phyloP scores from a whole-genome alignment of 345 rosid species.

The Pelargonium nanum region DNA sequence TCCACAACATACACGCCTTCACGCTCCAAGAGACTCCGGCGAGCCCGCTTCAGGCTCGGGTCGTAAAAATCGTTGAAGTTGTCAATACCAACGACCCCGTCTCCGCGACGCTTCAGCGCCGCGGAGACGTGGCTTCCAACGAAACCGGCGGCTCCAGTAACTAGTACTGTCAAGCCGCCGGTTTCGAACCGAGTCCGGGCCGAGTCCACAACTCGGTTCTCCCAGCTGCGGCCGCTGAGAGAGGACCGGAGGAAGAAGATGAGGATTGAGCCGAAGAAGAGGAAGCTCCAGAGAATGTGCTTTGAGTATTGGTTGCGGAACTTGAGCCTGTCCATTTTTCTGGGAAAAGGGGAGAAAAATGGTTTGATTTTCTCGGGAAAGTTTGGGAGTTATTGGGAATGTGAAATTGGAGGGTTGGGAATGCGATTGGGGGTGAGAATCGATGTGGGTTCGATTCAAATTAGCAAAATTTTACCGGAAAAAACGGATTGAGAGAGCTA shows the following conservation, averaged over 20 bases:
- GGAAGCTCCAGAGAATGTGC: not conserved
- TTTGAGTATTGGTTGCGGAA: not conserved
- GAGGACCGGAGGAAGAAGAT: not conserved
- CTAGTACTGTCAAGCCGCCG: slow-evolving; percentile 15
- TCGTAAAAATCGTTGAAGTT: slow-evolving; percentile 18
- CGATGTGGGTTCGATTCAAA: no score
- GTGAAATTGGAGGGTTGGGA: no score
- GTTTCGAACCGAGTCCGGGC: slow-evolving; percentile 7
- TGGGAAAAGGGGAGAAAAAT: not conserved
- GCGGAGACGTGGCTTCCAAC: slow-evolving; percentile 16
- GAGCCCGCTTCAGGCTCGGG: slow-evolving; percentile 9
- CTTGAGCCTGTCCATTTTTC: not conserved
- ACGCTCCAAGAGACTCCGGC: slow-evolving; percentile 3
- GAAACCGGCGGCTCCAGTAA: slow-evolving; percentile 19
- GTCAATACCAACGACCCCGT: slow-evolving; percentile 17
- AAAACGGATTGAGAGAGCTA: not conserved
- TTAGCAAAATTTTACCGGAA: no score
- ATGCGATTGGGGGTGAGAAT: no score
- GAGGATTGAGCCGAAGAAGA: not conserved
- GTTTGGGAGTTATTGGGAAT: not conserved
- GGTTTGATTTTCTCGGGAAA: not conserved
- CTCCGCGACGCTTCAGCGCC: slow-evolving; percentile 15
- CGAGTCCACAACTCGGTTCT: slow-evolving; percentile 7
- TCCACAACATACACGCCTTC: slow-evolving; percentile 9
- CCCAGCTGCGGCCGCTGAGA: slow-evolving; percentile 15